phyloP scores from a whole-genome alignment of 306 rosid species.

The Cajanus cajan region DNA sequence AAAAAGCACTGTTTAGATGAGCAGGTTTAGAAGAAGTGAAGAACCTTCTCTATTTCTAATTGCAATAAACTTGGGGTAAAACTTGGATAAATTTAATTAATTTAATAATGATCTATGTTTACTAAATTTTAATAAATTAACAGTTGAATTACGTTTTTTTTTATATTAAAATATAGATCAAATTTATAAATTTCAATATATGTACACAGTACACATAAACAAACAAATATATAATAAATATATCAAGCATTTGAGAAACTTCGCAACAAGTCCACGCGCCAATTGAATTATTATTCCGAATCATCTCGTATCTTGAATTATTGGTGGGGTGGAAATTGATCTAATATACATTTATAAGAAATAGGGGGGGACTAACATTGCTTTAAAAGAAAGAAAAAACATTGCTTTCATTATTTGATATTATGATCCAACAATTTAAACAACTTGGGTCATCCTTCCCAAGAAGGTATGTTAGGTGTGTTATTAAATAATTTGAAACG shows the following conservation, averaged over 20 bases:
- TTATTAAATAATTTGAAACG: too few relatives aligned
- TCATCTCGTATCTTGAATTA: neutral
- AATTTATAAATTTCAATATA: too few relatives aligned
- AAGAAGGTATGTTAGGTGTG: neutral
- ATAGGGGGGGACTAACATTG: neutral
- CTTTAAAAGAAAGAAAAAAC: neutral
- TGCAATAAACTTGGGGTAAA: too few relatives aligned
- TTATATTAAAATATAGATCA: too few relatives aligned
- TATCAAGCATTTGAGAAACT: neutral
- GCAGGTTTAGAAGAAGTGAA: neutral
- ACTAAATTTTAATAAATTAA: neutral
- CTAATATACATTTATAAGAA: neutral
- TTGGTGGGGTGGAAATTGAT: neutral
- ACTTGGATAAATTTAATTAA: neutral
- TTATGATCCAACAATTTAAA: neutral
- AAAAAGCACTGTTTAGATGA: neutral
- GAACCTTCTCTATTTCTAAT: neutral
- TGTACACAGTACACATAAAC: neutral
- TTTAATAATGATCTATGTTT: neutral
- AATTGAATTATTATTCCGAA: neutral
- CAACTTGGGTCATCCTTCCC: neutral
- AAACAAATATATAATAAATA: neutral
- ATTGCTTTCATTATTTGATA: neutral
- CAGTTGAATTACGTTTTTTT: too few relatives aligned
- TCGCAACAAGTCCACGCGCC: neutral